phyloP scores from a whole-genome alignment of 1,284 basidiomycete genomes.

The Naganishia sp. region DNA sequence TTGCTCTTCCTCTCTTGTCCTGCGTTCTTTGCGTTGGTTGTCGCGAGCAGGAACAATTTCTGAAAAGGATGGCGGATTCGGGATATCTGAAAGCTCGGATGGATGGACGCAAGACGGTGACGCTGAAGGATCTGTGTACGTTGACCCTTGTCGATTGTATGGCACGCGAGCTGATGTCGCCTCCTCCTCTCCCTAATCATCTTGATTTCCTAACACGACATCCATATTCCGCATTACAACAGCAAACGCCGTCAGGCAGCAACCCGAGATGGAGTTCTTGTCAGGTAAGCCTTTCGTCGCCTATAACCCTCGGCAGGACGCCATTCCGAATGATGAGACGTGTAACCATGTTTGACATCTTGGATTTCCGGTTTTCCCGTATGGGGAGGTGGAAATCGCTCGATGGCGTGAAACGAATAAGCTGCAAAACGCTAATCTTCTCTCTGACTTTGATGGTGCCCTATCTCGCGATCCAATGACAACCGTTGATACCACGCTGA shows the following conservation, averaged over 20 bases:
- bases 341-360: constrained; percentile 20
- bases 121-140: constrained; percentile 51
- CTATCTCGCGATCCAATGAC: neutral
- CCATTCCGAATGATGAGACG: constrained; percentile 24
- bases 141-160: neutral
- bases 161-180: neutral
- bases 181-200: neutral
- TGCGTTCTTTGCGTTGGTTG: neutral
- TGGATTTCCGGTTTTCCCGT: neutral
- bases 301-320: neutral
- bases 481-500: neutral
- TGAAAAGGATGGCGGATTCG: constrained; percentile 54
- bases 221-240: neutral
- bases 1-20: neutral
- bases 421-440: constrained; percentile 23
- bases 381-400: constrained; percentile 1
- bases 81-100: constrained; percentile 53
- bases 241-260: constrained; percentile 22
- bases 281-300: constrained; percentile 40
- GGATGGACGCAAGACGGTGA: constrained; percentile 52
- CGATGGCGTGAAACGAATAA: constrained; percentile 14
- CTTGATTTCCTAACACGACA: neutral
- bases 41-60: constrained; percentile 52
- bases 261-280: constrained; percentile 49
- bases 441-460: constrained; percentile 7